phyloP scores from a whole-genome alignment of 768 basidiomycete species.

The Erythrobasidium yunnanense region DNA sequence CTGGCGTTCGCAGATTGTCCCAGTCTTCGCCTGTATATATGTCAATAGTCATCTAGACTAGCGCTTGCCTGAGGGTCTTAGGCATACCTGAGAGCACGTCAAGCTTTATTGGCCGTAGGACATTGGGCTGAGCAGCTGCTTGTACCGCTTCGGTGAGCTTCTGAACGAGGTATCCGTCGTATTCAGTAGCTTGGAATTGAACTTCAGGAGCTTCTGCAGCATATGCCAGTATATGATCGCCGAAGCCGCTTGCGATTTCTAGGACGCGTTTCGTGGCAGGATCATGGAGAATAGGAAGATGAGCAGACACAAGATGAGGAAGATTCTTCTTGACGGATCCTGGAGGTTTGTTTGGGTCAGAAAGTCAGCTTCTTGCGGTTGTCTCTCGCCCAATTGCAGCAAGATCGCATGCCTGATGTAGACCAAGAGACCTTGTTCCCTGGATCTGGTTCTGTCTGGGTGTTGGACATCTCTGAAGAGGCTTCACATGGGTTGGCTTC shows the following conservation, averaged over 20 bases:
- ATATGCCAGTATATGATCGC: slow-evolving; percentile 6
- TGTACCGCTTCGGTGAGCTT: neutral
- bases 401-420: no score
- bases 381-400: no score
- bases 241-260: slow-evolving; percentile 21
- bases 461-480: no score
- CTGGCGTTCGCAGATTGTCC: neutral
- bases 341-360: no score
- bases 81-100: neutral
- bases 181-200: slow-evolving; percentile 14
- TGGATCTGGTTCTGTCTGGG: no score
- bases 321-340: slow-evolving; percentile 20
- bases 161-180: slow-evolving; percentile 4
- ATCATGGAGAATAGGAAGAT: neutral
- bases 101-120: neutral
- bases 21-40: slow-evolving; percentile 5
- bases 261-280: neutral
- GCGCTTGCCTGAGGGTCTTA: neutral
- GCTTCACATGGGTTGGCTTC: no score
- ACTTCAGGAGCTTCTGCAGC: neutral
- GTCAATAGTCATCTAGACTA: neutral
- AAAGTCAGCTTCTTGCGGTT: no score
- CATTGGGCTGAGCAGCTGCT: neutral
- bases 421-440: no score
- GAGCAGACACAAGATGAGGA: neutral